Percentiles rank a stretch among this genome's conserved stretches.
Evolutionary conservation across 768 basidiomycete genomes (phyloP).

Genomic region (Suillus bovinus): DNA sequence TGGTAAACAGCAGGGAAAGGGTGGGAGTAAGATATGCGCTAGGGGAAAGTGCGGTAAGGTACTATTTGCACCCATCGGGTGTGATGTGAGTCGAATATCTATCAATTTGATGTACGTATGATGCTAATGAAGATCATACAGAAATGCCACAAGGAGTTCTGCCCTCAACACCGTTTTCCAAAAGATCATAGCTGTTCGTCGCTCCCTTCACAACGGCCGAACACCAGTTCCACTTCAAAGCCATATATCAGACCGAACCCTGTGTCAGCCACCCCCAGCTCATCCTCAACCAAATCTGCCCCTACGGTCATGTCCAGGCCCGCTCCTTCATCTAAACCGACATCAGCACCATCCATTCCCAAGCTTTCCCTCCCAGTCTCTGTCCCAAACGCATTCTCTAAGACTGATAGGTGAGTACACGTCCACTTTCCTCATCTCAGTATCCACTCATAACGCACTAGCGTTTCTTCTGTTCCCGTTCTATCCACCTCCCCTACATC

Average conservation of each 20-base stretch:
- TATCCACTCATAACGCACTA: conserved; percentile 70
- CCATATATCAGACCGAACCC: neutral
- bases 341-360: conserved; percentile 14
- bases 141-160: conserved; percentile 75
- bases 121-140: conserved; percentile 27
- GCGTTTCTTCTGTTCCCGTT: conserved; percentile 34
- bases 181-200: conserved; percentile 61
- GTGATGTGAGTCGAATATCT: conserved; percentile 54
- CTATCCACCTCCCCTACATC: conserved; percentile 21
- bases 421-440: conserved; percentile 31
- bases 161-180: conserved; percentile 79
- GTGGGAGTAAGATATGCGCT: conserved; percentile 57
- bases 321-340: conserved; percentile 2
- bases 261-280: conserved; percentile 20
- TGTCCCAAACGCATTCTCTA: conserved; percentile 41
- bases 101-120: neutral
- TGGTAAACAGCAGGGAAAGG: conserved; percentile 34
- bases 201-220: conserved; percentile 12
- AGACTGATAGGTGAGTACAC: conserved; percentile 63
- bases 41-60: conserved; percentile 68
- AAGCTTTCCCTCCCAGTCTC: conserved; percentile 12
- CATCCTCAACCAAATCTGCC: conserved; percentile 12
- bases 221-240: neutral
- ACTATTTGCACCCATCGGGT: conserved; percentile 71
- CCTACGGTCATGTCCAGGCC: neutral